phyloP scores from a whole-genome alignment of 192 early-diverging fungal genomes.

The Diversispora eburnea region DNA sequence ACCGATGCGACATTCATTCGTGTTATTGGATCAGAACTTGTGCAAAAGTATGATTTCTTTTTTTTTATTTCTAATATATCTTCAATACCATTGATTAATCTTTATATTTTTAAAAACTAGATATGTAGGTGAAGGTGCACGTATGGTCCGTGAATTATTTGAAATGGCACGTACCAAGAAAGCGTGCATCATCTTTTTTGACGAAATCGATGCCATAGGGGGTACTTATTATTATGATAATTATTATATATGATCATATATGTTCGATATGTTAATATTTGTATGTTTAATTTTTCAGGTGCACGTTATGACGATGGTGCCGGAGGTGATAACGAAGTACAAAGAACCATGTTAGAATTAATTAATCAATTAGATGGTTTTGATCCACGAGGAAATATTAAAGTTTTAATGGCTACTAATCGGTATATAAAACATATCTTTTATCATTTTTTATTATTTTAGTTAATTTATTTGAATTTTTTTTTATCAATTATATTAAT shows the following conservation, averaged over 20 bases:
- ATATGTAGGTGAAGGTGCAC: constrained; percentile 98
- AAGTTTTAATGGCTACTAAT: constrained; percentile 99
- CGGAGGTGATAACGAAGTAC: constrained; percentile 99
- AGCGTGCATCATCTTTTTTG: constrained; percentile 99
- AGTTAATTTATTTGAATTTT: constrained; percentile 24
- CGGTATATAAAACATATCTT: constrained; percentile 36
- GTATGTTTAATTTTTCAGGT: constrained; percentile 39
- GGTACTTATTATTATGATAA: constrained; percentile 4
- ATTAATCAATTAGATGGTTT: constrained; percentile 99
- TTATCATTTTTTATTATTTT: constrained; percentile 25
- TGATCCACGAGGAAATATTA: constrained; percentile 99
- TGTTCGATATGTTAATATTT: neutral
- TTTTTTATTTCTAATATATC: neutral
- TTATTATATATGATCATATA: neutral
- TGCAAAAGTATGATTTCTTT: constrained; percentile 71
- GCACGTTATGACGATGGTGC: constrained; percentile 98
- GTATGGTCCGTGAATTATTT: constrained; percentile 99
- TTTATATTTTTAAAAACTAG: constrained; percentile 28
- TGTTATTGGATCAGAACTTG: constrained; percentile 98
- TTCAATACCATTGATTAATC: constrained; percentile 7
- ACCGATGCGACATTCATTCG: constrained; percentile 99
- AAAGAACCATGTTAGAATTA: constrained; percentile 99
- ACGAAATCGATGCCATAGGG: constrained; percentile 99
- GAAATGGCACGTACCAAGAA: constrained; percentile 99
- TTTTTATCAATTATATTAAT: neutral